Percentiles rank a stretch among this genome's conserved stretches.
These are phyloP conservation scores for Piper betle DNA, from an alignment of 164 flowering plant species.

Conservation along the genomic window DNA sequence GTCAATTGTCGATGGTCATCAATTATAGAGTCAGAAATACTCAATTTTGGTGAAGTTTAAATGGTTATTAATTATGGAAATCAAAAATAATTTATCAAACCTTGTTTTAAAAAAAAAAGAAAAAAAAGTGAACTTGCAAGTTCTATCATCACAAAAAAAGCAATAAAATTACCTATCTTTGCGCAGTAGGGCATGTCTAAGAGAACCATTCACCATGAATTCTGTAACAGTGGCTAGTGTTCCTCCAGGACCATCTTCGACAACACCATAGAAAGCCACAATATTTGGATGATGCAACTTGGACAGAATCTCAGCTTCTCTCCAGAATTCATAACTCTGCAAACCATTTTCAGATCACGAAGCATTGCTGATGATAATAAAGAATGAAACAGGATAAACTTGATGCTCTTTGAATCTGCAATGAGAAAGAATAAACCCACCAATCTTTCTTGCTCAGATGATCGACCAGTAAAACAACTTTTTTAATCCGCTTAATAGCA, in stretches of 20 bases:
- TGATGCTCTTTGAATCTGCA: neutral
- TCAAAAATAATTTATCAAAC: too few relatives aligned
- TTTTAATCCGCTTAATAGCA: constrained; percentile 87
- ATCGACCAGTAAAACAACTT: constrained; percentile 82
- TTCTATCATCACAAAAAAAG: neutral
- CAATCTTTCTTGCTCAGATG: constrained; percentile 95
- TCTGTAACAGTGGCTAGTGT: constrained; percentile 92
- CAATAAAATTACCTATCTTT: constrained; percentile 55
- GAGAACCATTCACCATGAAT: constrained; percentile 96
- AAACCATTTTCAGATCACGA: neutral
- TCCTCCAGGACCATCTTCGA: constrained; percentile 93
- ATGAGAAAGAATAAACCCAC: constrained; percentile 21
- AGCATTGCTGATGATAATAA: neutral
- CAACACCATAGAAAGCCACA: constrained; percentile 95
- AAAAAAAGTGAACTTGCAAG: neutral
- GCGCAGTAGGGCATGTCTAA: constrained; percentile 79
- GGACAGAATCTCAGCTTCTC: constrained; percentile 91
- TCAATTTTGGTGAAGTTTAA: neutral
- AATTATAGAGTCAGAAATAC: too few relatives aligned
- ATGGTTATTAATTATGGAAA: neutral
- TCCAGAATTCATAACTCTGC: constrained; percentile 85
- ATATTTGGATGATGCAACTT: constrained; percentile 98
- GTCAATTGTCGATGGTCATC: neutral
- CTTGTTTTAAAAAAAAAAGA: too few relatives aligned
- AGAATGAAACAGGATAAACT: neutral